Conservation (phyloP, 1,284 basidiomycete genomes). For the Pseudozyma thailandica region DNA sequence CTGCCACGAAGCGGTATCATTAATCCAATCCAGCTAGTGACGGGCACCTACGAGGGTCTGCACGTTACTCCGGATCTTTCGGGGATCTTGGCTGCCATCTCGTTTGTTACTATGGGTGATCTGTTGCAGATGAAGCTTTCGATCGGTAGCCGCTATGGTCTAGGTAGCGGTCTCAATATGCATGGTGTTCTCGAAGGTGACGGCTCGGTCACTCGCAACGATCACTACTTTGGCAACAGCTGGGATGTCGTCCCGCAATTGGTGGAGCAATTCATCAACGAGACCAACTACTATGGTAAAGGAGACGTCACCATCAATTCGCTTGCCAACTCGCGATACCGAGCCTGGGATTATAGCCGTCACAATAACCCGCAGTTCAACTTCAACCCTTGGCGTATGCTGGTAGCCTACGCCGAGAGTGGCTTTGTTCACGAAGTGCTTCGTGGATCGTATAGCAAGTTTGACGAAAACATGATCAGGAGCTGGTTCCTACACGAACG, state of each 20-base stretch:
- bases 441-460: conserved; percentile 29
- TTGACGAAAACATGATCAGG: conserved; percentile 36
- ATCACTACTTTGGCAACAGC: conserved; percentile 42
- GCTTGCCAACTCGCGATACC: conserved; percentile 34
- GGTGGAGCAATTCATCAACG: conserved; percentile 31
- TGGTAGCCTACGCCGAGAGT: conserved; percentile 39
- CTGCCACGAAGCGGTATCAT: conserved; percentile 60
- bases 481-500: conserved; percentile 36
- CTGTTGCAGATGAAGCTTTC: conserved; percentile 48
- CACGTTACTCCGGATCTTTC: conserved; percentile 62
- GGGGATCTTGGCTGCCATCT: conserved; percentile 52
- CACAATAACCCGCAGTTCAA: conserved; percentile 28
- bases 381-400: conserved; percentile 44
- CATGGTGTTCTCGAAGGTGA: conserved; percentile 43
- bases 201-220: conserved; percentile 35
- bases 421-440: conserved; percentile 38
- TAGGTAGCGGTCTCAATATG: conserved; percentile 25
- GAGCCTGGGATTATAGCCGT: conserved; percentile 18
- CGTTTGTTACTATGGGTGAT: conserved; percentile 61
- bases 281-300: conserved; percentile 36
- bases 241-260: conserved; percentile 27
- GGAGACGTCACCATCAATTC: conserved; percentile 22
- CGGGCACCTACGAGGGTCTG: conserved; percentile 41
- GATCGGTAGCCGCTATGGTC: conserved; percentile 33
- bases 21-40: conserved; percentile 52